Evolutionary conservation across 345 rosid species (phyloP).

Genomic region (Atalantia buxifolia): DNA sequence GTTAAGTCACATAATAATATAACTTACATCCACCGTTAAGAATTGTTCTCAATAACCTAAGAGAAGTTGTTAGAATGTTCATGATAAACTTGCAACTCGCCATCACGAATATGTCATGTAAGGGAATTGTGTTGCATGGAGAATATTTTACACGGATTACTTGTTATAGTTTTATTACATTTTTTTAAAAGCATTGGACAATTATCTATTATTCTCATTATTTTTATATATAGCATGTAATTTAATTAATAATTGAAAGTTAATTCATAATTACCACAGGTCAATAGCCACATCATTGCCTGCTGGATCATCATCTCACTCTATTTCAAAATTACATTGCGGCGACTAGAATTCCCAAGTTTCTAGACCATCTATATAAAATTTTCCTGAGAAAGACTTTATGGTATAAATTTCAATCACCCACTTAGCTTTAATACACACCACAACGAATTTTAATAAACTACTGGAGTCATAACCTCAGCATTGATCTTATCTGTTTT

Average conservation of each 20-base stretch:
- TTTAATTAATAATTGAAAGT: neutral
- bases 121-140: neutral
- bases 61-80: neutral
- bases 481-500: too few relatives aligned
- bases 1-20: too few relatives aligned
- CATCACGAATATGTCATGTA: neutral
- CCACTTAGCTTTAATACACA: neutral
- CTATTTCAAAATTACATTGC: slow-evolving; percentile 1
- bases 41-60: too few relatives aligned
- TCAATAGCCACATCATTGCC: neutral
- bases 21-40: too few relatives aligned
- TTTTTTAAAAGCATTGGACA: neutral
- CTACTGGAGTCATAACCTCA: neutral
- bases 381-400: neutral
- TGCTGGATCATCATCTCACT: slow-evolving; percentile 10
- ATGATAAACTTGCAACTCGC: neutral
- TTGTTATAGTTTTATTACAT: neutral
- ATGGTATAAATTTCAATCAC: neutral
- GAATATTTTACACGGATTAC: neutral
- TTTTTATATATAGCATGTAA: neutral
- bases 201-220: neutral
- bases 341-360: neutral
- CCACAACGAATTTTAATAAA: neutral
- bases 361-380: neutral
- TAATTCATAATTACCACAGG: too few relatives aligned